A percentile compares a stretch with the other conserved stretches of the same genome.
Conservation (phyloP, 129 eudicot genomes). For the Saposhnikovia divaricata region DNA sequence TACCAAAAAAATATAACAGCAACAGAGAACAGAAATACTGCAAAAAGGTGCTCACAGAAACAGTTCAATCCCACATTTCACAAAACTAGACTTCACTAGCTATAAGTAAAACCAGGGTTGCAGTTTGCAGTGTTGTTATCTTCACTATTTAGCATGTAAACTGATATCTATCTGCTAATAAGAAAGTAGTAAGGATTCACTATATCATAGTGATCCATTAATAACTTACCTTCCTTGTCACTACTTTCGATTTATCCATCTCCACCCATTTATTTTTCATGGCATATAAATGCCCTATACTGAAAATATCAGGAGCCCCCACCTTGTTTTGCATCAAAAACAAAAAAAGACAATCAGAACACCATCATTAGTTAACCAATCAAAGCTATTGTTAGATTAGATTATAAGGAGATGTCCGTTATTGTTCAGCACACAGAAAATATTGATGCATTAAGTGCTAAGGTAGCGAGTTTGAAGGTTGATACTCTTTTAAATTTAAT, state of each 20-base stretch:
- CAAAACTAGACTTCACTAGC: too few species aligned
- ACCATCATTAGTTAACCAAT: not conserved
- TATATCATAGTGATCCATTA: conserved; percentile 7
- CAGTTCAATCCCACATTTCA: too few species aligned
- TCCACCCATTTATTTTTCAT: conserved; percentile 83
- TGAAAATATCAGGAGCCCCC: conserved; percentile 43
- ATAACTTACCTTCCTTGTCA: conserved; percentile 59
- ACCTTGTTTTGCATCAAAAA: conserved; percentile 55
- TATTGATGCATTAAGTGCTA: too few species aligned
- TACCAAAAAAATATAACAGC: too few species aligned
- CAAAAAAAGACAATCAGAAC: conserved; percentile 12
- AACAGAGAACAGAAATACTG: too few species aligned
- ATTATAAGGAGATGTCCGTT: too few species aligned
- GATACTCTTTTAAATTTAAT: too few species aligned
- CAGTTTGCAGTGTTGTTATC: not conserved
- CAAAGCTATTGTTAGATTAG: not conserved
- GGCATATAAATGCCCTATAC: conserved; percentile 65
- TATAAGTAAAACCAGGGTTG: too few species aligned
- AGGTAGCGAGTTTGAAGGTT: too few species aligned
- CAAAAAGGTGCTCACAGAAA: too few species aligned
- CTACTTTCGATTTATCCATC: conserved; percentile 58
- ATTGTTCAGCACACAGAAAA: too few species aligned
- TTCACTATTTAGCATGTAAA: not conserved
- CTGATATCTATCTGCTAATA: not conserved
- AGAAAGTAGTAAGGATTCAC: not conserved